Percentiles rank a stretch among this genome's conserved stretches.
These are phyloP conservation scores for Yarrowia hollandica DNA, from an alignment of 805 yeast species.

Conservation along the genomic window DNA sequence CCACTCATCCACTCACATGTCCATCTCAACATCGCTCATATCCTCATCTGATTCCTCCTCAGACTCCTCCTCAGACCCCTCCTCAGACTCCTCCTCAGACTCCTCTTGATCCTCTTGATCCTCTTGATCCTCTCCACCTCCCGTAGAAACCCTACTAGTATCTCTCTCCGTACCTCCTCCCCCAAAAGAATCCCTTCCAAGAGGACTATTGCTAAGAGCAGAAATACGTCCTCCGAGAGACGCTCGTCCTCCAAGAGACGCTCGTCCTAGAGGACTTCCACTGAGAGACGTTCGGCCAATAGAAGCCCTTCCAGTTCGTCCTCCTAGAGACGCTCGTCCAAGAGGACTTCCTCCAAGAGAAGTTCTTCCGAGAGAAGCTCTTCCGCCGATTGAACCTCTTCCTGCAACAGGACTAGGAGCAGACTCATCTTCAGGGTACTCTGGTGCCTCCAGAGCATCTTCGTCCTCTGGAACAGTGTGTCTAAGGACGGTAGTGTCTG, in stretches of 20 bases:
- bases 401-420: neutral
- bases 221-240: too few relatives aligned
- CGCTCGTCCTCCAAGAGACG: too few relatives aligned
- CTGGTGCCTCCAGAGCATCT: constrained; percentile 3
- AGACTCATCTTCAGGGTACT: constrained; percentile 1
- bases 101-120: neutral
- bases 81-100: neutral
- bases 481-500: neutral
- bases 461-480: constrained; percentile 11
- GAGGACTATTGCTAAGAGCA: too few relatives aligned
- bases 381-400: neutral
- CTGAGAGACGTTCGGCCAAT: neutral
- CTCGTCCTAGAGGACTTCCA: neutral
- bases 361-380: neutral
- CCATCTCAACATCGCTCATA: constrained; percentile 16
- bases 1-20: too few relatives aligned
- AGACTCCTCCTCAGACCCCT: neutral
- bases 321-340: neutral
- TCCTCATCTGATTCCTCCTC: neutral
- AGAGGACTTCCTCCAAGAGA: neutral
- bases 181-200: too few relatives aligned
- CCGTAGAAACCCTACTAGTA: too few relatives aligned
- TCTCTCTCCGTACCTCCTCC: too few relatives aligned
- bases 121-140: neutral
- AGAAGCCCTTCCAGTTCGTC: neutral